Base-by-base conservation (phyloP, 208 protist species). In the Lotmaria passim region DNA sequence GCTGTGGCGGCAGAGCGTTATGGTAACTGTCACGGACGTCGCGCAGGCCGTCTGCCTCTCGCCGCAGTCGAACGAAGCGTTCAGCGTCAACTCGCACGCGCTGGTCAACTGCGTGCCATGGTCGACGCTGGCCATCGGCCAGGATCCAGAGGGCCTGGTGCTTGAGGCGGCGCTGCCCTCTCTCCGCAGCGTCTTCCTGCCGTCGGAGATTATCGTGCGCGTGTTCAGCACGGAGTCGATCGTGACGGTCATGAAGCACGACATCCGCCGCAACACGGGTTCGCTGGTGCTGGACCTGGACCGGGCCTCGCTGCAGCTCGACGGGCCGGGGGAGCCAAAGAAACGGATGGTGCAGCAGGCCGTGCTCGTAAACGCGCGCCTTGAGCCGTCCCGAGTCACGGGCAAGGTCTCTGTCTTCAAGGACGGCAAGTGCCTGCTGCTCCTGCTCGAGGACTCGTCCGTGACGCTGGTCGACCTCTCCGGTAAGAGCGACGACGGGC, bases 381-480 rank as follows among this genome's bases (percentile, higher is more conserved):
- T 93, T 23, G 75, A 82, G 50, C 76, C 69, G 26, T 82, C 73
- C 19, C 58, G 62, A 1, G 69, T 73, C 52, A 75, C 75, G 19
- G 73, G 57, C 59, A 60, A 68, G 23, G 76, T 89, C 50, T 62
- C 62, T 47, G 61, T 93, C 30, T 50, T 78, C 48, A 82, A 79
- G 56, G 79, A 86, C 44, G 90, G 90, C 64, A 87, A 85, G 72
- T 84, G 85, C 55, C 60, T 95, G 48, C 36, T 93, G 48, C 60
- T 91, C 33, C 77, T 92, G 50, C 72, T 95, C n/a, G 80, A 86
- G 36, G 81, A 95, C 63, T 76, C 68, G 30, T 88, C 85, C 0
- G 78, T 95, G 14, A 77, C 81, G 36, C 52, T 95, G 26, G 82
- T 95, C 1, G 82, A 89, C 51, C 65, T 95, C n/a, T 83, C 76